phyloP scores from a whole-genome alignment of 768 basidiomycete species.

The Pleurotus salmoneostramineus region DNA sequence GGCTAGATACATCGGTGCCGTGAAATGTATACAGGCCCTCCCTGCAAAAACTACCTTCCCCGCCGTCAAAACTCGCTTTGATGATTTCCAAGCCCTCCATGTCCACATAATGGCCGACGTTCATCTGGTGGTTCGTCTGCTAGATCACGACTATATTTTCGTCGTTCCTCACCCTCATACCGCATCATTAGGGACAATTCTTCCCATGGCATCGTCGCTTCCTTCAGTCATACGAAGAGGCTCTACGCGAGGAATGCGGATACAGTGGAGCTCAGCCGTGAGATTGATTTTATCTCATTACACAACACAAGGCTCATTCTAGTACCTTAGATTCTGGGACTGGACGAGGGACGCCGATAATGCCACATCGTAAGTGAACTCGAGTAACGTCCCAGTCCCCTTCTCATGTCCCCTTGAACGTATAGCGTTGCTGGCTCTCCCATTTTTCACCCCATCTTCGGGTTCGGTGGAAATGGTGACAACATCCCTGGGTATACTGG shows the following conservation, averaged over 20 bases:
- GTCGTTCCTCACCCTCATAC: not conserved
- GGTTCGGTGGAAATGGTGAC: constrained; percentile 34
- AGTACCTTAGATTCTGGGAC: constrained; percentile 32
- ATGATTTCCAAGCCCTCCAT: constrained; percentile 35
- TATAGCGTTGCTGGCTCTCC: constrained; percentile 27
- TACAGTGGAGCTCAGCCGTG: constrained; percentile 31
- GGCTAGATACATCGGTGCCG: constrained; percentile 8
- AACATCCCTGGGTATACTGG: constrained; percentile 18
- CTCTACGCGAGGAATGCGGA: constrained; percentile 30
- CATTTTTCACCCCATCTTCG: constrained; percentile 28
- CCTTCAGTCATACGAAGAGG: constrained; percentile 24
- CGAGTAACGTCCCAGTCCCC: not conserved
- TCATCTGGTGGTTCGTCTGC: constrained; percentile 27
- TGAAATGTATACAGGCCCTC: constrained; percentile 17
- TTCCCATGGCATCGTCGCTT: constrained; percentile 33
- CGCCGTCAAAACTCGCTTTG: constrained; percentile 27
- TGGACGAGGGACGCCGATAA: constrained; percentile 31
- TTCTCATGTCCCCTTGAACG: not conserved
- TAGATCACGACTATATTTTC: not conserved
- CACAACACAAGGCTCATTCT: not conserved
- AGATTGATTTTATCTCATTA: not conserved
- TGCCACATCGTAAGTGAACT: constrained; percentile 15
- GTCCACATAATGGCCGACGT: constrained; percentile 22
- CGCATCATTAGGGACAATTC: constrained; percentile 26
- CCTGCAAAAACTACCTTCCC: constrained; percentile 19